Percentiles rank a stretch among this genome's conserved stretches.
These are phyloP conservation scores for Hypoxylon intermedium DNA, from an alignment of 495 filamentous ascomycete genomes.

Conservation along the genomic window DNA sequence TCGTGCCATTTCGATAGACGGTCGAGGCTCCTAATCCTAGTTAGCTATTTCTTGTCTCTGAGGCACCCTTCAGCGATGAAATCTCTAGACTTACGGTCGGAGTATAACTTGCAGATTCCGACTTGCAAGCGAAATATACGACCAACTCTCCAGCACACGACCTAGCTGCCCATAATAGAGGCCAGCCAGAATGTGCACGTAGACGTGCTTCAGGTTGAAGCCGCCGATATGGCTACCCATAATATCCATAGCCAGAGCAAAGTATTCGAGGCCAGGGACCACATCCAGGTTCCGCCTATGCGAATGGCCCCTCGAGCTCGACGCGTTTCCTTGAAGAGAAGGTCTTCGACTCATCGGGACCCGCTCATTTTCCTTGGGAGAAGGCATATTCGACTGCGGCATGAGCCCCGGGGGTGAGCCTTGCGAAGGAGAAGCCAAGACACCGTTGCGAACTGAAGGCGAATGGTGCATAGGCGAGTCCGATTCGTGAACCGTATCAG, in stretches of 20 bases:
- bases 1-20: constrained; percentile 50
- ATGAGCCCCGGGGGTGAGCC: constrained; percentile 55
- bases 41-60: background rate
- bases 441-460: constrained; percentile 56
- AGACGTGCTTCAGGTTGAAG: constrained; percentile 79
- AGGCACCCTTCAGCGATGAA: background rate
- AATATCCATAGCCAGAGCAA: constrained; percentile 85
- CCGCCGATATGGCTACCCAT: constrained; percentile 79
- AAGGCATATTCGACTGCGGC: constrained; percentile 50
- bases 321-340: constrained; percentile 50
- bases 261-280: constrained; percentile 89
- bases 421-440: constrained; percentile 56
- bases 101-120: constrained; percentile 77
- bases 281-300: constrained; percentile 76
- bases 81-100: constrained; percentile 65
- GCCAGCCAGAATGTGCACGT: constrained; percentile 85
- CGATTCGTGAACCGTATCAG: constrained; percentile 64
- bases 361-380: constrained; percentile 58
- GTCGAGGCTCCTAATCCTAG: constrained; percentile 49
- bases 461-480: constrained; percentile 51
- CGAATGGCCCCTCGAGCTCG: constrained; percentile 33
- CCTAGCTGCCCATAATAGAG: constrained; percentile 88
- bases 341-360: constrained; percentile 49
- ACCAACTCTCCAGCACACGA: constrained; percentile 86
- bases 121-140: constrained; percentile 82